phyloP scores from a whole-genome alignment of 192 early-diverging fungal genomes.

The Umbelopsis sp. region DNA sequence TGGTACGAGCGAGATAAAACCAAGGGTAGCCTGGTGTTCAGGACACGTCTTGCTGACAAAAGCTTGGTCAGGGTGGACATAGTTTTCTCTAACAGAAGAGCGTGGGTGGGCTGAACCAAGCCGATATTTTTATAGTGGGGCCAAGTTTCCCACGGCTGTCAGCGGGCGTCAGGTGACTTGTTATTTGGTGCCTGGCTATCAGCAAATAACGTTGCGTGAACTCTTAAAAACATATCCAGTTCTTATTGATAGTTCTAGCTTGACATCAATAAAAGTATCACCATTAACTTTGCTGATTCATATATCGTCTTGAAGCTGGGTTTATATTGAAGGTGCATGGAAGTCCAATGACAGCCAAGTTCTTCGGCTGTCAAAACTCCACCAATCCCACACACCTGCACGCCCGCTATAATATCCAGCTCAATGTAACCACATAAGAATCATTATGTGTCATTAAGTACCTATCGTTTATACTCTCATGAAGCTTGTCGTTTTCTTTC shows the following conservation, averaged over 20 bases:
- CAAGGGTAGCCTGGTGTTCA: neutral
- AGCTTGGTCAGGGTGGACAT: constrained; percentile 19
- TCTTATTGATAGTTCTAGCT: too few relatives aligned
- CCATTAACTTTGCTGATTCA: too few relatives aligned
- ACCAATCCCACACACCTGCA: constrained; percentile 2
- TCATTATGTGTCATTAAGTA: too few relatives aligned
- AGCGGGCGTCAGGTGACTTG: neutral
- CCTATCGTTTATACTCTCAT: too few relatives aligned
- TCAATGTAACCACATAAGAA: too few relatives aligned
- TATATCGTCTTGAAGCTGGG: neutral
- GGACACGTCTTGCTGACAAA: neutral
- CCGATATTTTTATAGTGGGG: constrained; percentile 1
- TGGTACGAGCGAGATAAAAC: constrained; percentile 57
- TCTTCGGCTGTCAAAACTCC: constrained; percentile 6
- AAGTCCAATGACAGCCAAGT: neutral
- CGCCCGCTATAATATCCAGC: neutral
- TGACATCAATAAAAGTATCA: too few relatives aligned
- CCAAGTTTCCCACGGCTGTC: constrained; percentile 19
- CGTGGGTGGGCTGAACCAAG: neutral
- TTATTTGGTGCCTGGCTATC: too few relatives aligned
- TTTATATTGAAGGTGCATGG: neutral
- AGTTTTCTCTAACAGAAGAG: neutral
- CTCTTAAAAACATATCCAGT: too few relatives aligned
- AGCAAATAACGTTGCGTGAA: too few relatives aligned
- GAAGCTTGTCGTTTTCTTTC: too few relatives aligned